Conservation (phyloP, 345 rosid genomes). For the Firmiana major region DNA sequence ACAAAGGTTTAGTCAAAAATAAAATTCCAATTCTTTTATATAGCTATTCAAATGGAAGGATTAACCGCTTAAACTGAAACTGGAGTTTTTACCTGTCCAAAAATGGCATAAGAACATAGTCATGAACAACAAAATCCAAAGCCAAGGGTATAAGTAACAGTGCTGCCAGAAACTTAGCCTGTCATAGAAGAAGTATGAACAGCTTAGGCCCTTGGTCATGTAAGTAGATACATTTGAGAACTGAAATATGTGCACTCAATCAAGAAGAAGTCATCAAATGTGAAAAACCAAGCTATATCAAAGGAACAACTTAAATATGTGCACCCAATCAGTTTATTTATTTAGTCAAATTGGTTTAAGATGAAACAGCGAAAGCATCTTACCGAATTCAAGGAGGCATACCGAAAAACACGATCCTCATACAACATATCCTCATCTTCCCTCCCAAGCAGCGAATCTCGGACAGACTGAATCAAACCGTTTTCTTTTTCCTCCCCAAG, state of each 20-base stretch:
- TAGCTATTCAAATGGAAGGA: not conserved
- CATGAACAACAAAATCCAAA: conserved; percentile 85
- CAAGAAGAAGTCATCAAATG: not conserved
- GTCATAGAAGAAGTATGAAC: conserved; percentile 30
- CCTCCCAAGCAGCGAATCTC: conserved; percentile 68
- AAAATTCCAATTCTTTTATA: not conserved
- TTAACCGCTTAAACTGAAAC: not conserved
- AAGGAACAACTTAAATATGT: not conserved
- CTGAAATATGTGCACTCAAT: not conserved
- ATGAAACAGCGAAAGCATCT: conserved; percentile 15
- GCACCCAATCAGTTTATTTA: not conserved
- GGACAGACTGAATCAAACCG: conserved; percentile 62
- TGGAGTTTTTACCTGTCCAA: conserved; percentile 60
- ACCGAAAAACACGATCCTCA: conserved; percentile 84
- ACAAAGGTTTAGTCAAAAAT: not conserved
- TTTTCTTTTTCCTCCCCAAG: conserved; percentile 39
- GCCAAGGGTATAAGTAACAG: conserved; percentile 78
- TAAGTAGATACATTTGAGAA: not conserved
- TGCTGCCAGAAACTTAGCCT: conserved; percentile 84
- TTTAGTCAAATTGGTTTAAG: not conserved
- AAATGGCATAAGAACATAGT: conserved; percentile 90
- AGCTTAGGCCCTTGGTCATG: conserved; percentile 10
- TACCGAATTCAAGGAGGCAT: conserved; percentile 79
- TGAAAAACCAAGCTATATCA: not conserved
- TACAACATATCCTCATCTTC: conserved; percentile 83